These are phyloP conservation scores for Setaria italica DNA, from an alignment of 202 grass and related monocot species.

Conservation along the genomic window DNA sequence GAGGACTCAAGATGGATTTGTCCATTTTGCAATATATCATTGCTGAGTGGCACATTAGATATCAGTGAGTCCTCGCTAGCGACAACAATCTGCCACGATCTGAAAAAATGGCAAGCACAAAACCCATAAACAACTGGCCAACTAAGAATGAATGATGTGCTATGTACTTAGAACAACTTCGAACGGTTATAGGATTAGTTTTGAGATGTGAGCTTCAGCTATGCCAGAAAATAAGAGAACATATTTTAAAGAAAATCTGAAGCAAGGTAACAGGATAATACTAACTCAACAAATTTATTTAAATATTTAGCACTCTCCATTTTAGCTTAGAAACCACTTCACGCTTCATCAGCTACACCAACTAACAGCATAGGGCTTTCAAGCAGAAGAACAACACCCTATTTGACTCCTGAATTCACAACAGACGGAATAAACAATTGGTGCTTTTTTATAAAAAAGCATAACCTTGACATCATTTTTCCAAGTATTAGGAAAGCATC, in stretches of 20 bases:
- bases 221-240: not conserved
- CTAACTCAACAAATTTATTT: not conserved
- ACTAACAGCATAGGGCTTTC: not conserved
- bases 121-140: slow-evolving; percentile 5
- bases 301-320: slow-evolving; percentile 4
- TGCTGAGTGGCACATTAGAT: not conserved
- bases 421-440: too few relatives aligned
- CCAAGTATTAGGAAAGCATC: too few relatives aligned
- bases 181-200: too few relatives aligned
- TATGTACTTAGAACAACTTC: too few relatives aligned
- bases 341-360: not conserved
- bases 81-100: not conserved
- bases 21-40: not conserved
- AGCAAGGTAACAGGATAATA: not conserved
- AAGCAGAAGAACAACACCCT: too few relatives aligned
- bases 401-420: too few relatives aligned
- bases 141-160: too few relatives aligned
- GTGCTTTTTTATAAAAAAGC: too few relatives aligned
- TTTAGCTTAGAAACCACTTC: not conserved
- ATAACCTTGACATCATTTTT: too few relatives aligned
- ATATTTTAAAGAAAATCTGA: not conserved
- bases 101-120: slow-evolving; percentile 3
- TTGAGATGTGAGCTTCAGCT: too few relatives aligned
- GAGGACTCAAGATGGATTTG: not conserved
- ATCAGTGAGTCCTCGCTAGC: not conserved